Base-by-base conservation (phyloP, 2,329 filamentous ascomycete species). In the Tolypocladium inflatum region DNA sequence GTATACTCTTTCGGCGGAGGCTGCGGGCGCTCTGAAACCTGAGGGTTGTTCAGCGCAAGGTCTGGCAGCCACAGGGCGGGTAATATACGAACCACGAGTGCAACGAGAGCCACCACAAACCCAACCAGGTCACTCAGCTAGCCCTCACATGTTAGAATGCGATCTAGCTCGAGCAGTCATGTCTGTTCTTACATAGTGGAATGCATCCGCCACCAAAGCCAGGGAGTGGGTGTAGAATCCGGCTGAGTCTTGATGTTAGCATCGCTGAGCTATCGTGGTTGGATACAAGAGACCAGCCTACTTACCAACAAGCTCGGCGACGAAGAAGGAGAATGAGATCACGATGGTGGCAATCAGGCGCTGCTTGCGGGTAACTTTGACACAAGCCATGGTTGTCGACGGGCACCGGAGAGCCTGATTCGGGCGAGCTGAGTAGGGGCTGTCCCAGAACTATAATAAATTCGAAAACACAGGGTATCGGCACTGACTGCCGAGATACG, bases 181-280 rank as follows among this genome's bases (percentile, higher is more conserved):
- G 3, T 11, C 11, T 10, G 48, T 42, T 10, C 56, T 54, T 73
- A 88, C 86, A 67, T 90, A 90, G 68, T 91, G 89, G 64, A 91
- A 91, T 1, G 89, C 87, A 76, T 92, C 89, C 35, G 89, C 88
- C 33, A 91, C 76, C 2, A 92, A 76, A 1, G 87, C 87, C 13
- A 92, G 76, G 0, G 88, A 91, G 56, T 78, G 78, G 1, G 89
- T 91, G 60, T 84, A 84, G 64, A 89, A 87, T 2, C 86, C 86
- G 59, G 87, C 82, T 83, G 60, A 17, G 23, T 10, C 19, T 26
- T 21, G 30, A 19, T 30, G 4, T 52, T 52, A 52, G 30, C 10
- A 35, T 30, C 1, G 19, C 19, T 17, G 9, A 33, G 30, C 26
- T 30, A 51, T 13, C 3, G 30, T 9, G 15, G 26, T 19, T 6